These are phyloP conservation scores for Flaveria bidentis DNA, from an alignment of 129 eudicot genomes.

Conservation along the genomic window DNA sequence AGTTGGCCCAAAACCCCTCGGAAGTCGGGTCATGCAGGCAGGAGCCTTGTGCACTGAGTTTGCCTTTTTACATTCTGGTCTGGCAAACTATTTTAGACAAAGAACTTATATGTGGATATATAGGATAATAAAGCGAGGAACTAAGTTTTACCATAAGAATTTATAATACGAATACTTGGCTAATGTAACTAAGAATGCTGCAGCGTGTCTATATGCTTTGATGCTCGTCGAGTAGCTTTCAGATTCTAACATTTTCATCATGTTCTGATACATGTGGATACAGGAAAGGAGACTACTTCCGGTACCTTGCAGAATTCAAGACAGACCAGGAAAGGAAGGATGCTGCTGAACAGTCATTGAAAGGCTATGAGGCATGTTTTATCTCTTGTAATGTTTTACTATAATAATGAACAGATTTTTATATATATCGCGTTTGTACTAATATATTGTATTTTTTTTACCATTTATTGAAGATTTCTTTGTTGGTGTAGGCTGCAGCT, in stretches of 20 bases:
- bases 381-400: too few relatives aligned
- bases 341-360: conserved; percentile 81
- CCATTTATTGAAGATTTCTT: not conserved
- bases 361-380: conserved; percentile 85
- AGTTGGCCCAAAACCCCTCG: too few relatives aligned
- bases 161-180: not conserved
- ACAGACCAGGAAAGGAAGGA: conserved; percentile 80
- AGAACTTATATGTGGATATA: not conserved
- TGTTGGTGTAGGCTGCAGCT: conserved; percentile 70
- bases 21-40: too few relatives aligned
- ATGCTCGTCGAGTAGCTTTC: not conserved
- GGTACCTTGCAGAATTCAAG: conserved; percentile 96
- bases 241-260: not conserved
- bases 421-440: conserved; percentile 1
- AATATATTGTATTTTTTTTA: not conserved
- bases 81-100: not conserved
- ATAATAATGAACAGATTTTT: conserved; percentile 1
- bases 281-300: conserved; percentile 98
- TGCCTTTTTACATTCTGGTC: not conserved
- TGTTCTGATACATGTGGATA: conserved; percentile 16
- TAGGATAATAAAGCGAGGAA: not conserved
- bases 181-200: not conserved
- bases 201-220: not conserved
- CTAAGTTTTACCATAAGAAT: not conserved
- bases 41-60: too few relatives aligned